A percentile compares a stretch with the other conserved stretches of the same genome.
phyloP scores from a whole-genome alignment of 768 basidiomycete genomes.

The Tricholoma hemisulphureum region DNA sequence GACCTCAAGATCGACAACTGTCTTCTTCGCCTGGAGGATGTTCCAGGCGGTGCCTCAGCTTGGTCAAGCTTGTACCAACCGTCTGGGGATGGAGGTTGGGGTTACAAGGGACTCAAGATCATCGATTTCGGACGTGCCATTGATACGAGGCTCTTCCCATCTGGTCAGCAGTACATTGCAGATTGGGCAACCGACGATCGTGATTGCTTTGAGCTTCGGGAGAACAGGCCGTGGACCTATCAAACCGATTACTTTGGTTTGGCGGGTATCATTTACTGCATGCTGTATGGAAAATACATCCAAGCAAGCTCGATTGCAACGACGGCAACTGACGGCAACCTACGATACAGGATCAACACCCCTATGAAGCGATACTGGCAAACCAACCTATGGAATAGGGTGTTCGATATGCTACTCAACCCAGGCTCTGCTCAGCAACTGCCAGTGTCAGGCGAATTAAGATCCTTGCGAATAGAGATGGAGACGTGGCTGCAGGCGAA shows the following conservation, averaged over 20 bases:
- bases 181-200: slow-evolving; percentile 89
- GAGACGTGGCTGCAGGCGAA: slow-evolving; percentile 84
- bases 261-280: slow-evolving; percentile 89
- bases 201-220: slow-evolving; percentile 90
- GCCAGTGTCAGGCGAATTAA: slow-evolving; percentile 73
- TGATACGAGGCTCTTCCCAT: slow-evolving; percentile 80
- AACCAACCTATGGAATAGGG: slow-evolving; percentile 73
- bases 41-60: slow-evolving; percentile 62
- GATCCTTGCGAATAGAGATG: slow-evolving; percentile 70
- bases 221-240: slow-evolving; percentile 85
- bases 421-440: slow-evolving; percentile 61
- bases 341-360: slow-evolving; percentile 63
- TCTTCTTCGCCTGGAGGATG: slow-evolving; percentile 85
- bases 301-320: slow-evolving; percentile 58
- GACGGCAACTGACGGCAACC: slow-evolving; percentile 30
- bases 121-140: slow-evolving; percentile 98
- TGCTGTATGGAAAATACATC: slow-evolving; percentile 97
- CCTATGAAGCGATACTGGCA: slow-evolving; percentile 97
- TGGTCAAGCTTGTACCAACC: slow-evolving; percentile 81
- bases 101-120: slow-evolving; percentile 80
- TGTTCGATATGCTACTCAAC: slow-evolving; percentile 89
- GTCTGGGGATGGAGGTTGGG: slow-evolving; percentile 81
- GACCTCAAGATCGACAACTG: slow-evolving; percentile 99
- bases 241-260: slow-evolving; percentile 98
- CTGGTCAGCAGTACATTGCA: slow-evolving; percentile 74